Evolutionary conservation across 306 rosid genomes (phyloP), one percentile per base, ranked within the genome.

Genomic region (Cicer bijugum): DNA sequence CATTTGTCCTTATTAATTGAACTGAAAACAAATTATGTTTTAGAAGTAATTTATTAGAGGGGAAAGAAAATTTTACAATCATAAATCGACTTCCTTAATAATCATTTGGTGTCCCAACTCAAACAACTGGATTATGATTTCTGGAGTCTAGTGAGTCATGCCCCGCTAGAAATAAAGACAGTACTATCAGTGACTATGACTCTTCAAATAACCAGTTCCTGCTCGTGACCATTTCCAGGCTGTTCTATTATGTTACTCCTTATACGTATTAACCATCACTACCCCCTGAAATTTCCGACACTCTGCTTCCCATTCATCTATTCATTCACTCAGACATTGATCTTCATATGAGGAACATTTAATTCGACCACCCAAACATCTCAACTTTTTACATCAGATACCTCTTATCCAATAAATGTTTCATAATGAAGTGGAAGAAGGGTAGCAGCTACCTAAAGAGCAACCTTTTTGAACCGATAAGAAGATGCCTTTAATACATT

Each of bases 131-230:
- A 4, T 28, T 28, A 28, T 28, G 35, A 28, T 28, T 28, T 4
- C 35, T 76, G 85, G 80, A 82, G 47, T 83, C 48, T 81, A 67
- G 75, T 77, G 77, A 63, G 74, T 74, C 78, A 67, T 56, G 38
- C 93, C 96, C 96, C 86, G 28, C 87, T 57, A 39, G 63, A 79
- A 80, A 75, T 88, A 81, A 86, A 86, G 79, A 69, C 12, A 63
- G 80, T 76, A 82, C 75, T 65, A 66, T 84, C 78, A 66, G 42
- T 81, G 90, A 84, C 74, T 67, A 56, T 11, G 86, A 83, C 85
- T 70, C 69, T 59, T 80, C 75, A 55, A 55, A 65, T 68, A 74
- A 69, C 58, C 71, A 66, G 33, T 81, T 33, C 58, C 78, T 75
- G 51, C 88, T 83, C 88, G 87, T 80, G 86, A 83, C 78, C 78